phyloP scores from a whole-genome alignment of 2,329 filamentous ascomycete species.

The Diaporthe sp. region DNA sequence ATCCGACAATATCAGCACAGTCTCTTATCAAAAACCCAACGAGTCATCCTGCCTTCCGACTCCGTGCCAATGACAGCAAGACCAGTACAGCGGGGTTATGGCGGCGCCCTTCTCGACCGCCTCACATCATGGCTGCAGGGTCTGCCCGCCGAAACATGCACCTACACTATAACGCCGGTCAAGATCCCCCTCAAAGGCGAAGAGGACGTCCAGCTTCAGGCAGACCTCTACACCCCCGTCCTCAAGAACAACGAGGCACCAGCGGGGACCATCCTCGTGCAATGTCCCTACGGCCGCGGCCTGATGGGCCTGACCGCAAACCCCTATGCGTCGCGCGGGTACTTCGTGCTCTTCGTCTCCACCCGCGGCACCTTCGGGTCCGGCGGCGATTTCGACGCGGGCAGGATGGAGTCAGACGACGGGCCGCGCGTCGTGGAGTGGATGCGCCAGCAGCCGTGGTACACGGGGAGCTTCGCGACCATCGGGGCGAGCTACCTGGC shows the following conservation, averaged over 20 bases:
- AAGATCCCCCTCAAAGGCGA: constrained; percentile 38
- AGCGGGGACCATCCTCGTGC: constrained; percentile 39
- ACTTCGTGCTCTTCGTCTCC: constrained; percentile 43
- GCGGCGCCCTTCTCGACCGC: constrained; percentile 27
- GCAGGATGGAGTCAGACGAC: constrained; percentile 37
- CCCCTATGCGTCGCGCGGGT: constrained; percentile 44
- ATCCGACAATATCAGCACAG: not conserved
- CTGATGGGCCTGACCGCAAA: constrained; percentile 32
- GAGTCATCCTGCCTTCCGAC: constrained; percentile 42
- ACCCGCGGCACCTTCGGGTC: constrained; percentile 44
- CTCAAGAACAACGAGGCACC: not conserved
- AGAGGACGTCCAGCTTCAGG: constrained; percentile 41
- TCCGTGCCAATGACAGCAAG: not conserved
- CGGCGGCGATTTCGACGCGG: constrained; percentile 38
- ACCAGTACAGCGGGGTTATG: constrained; percentile 19
- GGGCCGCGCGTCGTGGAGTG: constrained; percentile 41
- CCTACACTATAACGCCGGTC: constrained; percentile 36
- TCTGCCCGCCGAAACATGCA: constrained; percentile 34
- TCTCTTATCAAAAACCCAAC: not conserved
- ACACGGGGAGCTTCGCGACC: constrained; percentile 44
- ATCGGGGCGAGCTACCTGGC: constrained; percentile 42
- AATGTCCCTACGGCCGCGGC: constrained; percentile 41
- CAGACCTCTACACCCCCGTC: constrained; percentile 43
- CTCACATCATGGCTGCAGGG: constrained; percentile 21
- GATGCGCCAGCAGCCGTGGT: constrained; percentile 45